phyloP scores from a whole-genome alignment of 148 eudicot species.

The Diospyros lotus region DNA sequence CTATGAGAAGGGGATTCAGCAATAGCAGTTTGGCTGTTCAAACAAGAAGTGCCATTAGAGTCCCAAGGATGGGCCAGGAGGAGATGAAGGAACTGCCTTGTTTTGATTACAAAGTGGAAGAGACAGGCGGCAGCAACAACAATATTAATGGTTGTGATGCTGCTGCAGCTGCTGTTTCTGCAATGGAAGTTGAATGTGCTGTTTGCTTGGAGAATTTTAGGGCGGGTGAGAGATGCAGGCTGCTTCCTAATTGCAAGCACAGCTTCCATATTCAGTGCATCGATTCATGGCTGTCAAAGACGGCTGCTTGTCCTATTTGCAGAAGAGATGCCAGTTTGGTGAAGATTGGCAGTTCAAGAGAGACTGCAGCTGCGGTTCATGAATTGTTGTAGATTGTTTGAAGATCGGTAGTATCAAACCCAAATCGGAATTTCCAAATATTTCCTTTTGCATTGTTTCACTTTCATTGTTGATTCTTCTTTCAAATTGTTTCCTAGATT shows the following conservation, averaged over 20 bases:
- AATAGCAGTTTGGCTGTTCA: background rate
- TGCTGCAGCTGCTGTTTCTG: too few species aligned
- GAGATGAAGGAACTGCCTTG: slow-evolving; percentile 22
- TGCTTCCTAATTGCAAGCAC: slow-evolving; percentile 36
- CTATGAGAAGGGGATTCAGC: slow-evolving; percentile 4
- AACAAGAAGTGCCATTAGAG: background rate
- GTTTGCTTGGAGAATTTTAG: slow-evolving; percentile 37
- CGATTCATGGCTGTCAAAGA: slow-evolving; percentile 29
- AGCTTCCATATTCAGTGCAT: slow-evolving; percentile 34
- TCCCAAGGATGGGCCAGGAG: slow-evolving; percentile 17
- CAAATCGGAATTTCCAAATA: too few species aligned
- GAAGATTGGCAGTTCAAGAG: slow-evolving; percentile 15
- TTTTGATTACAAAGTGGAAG: slow-evolving; percentile 15
- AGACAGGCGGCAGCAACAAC: background rate
- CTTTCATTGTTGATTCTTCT: too few species aligned
- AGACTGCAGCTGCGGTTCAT: slow-evolving; percentile 2
- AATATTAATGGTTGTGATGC: background rate
- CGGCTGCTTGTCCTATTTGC: slow-evolving; percentile 28
- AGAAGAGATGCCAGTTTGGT: slow-evolving; percentile 8
- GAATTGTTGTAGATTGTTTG: slow-evolving; percentile 7
- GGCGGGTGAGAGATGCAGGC: slow-evolving; percentile 32
- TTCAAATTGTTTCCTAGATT: too few species aligned
- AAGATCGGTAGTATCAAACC: too few species aligned
- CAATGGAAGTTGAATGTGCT: slow-evolving; percentile 29
- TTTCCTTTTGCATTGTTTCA: too few species aligned